Evolutionary conservation across 108 stramenopile species (phyloP), one percentile per base, ranked within the genome.

Genomic region (Schizochytrium sp.): DNA sequence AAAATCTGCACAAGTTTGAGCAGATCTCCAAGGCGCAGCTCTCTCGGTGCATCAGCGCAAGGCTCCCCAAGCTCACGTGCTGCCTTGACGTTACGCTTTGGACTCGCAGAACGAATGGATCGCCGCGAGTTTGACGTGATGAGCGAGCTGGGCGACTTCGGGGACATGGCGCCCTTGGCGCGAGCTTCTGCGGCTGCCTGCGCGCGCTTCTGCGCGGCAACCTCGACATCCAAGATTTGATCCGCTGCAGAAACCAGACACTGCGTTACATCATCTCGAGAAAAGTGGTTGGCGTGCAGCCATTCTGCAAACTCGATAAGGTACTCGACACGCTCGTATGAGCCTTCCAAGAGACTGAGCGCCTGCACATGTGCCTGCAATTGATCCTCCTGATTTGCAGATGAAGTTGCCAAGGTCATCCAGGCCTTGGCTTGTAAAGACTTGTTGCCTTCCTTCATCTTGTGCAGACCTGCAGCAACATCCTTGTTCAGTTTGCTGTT

Each of bases 291-390:
- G 41, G 72, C 88, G n/a, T 69, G 57, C 44, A 89, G 69, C 92
- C 92, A 93, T 89, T 93, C 92, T n/a, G 91, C 92, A 45, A 92
- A 89, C 59, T 93, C 92, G 5, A 93, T 60, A 5, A 92, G 57
- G 92, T 91, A 93, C 34, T 93, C 92, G 14, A 91, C 60, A 4
- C 91, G 72, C 88, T 93, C 92, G 47, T 91, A 92, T 19, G 87
- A 55, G 89, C 58, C 91, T 1, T 48, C 58, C 44, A 91, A 44
- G 47, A 48, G 5, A 21, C 91, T 90, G 44, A 92, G 69, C 19
- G 91, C 92, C 72, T 90, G 90, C 34, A 88, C 57, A 53, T 91
- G 91, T 4, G 92, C 92, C 43, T 51, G 41, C 23, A 93, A 90
- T 71, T 93, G 92, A 60, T 92, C 91, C 87, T 91, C 55, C 19